A percentile compares a stretch with the other conserved stretches of the same genome.
phyloP scores from a whole-genome alignment of 2,329 filamentous ascomycete species.

The Leptographium flavum region DNA sequence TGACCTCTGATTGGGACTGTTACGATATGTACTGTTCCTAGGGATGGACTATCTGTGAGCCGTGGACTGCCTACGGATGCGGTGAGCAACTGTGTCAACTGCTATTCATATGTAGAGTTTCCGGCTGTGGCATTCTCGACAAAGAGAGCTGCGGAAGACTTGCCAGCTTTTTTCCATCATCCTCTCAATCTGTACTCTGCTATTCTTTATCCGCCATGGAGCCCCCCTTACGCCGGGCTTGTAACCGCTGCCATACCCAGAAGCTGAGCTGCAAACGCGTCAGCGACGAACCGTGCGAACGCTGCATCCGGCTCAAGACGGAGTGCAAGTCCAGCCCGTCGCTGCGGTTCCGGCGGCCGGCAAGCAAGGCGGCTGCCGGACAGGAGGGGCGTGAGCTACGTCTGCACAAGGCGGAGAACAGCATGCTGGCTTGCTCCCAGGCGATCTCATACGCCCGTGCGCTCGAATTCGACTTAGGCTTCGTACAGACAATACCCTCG shows the following conservation, averaged over 20 bases:
- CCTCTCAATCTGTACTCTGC: not conserved
- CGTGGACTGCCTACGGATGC: too few relatives aligned
- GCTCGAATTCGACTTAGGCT: too few relatives aligned
- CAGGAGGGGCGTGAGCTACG: not conserved
- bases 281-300: constrained; percentile 25
- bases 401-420: not conserved
- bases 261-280: constrained; percentile 31
- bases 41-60: too few relatives aligned
- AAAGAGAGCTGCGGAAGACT: too few relatives aligned
- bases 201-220: constrained; percentile 3
- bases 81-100: too few relatives aligned
- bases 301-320: constrained; percentile 25
- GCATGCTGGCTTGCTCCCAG: too few relatives aligned
- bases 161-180: not conserved
- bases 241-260: constrained; percentile 31
- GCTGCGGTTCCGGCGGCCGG: constrained; percentile 11
- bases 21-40: too few relatives aligned
- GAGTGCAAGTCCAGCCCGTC: constrained; percentile 31
- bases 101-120: too few relatives aligned
- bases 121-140: too few relatives aligned
- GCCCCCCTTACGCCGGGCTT: constrained; percentile 23
- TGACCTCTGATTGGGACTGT: too few relatives aligned
- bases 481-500: too few relatives aligned
- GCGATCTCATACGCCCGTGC: too few relatives aligned
- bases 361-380: constrained; percentile 9